Percentiles rank a stretch among this genome's conserved stretches.
Evolutionary conservation across 1,284 basidiomycete genomes (phyloP).

Genomic region (Apiotrichum mycotoxinovorans): DNA sequence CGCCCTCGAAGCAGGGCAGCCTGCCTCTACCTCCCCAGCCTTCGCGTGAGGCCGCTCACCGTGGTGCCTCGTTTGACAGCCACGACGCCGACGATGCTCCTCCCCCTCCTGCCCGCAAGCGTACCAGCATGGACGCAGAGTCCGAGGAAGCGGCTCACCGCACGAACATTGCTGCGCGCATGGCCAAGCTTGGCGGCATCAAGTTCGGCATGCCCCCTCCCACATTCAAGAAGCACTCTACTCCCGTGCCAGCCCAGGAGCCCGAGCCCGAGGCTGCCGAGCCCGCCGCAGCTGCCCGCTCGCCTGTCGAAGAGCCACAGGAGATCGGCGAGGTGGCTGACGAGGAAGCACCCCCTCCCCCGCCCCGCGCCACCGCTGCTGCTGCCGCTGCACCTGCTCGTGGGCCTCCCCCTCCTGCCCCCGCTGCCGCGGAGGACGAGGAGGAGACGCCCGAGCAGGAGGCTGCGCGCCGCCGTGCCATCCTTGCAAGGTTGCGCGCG

Average conservation of each 20-base stretch:
- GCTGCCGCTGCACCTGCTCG: background rate
- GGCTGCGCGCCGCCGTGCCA: constrained; percentile 42
- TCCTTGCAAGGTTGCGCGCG: constrained; percentile 45
- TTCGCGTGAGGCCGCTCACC: background rate
- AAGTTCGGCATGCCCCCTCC: constrained; percentile 62
- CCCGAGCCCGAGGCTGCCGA: background rate
- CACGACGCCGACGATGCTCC: constrained; percentile 9
- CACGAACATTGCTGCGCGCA: constrained; percentile 76
- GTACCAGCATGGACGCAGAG: background rate
- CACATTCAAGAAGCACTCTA: constrained; percentile 21
- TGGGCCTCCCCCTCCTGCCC: background rate
- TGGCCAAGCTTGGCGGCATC: constrained; percentile 82
- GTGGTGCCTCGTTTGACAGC: background rate
- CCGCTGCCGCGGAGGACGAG: constrained; percentile 8
- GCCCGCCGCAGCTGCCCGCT: background rate
- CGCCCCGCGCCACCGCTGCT: background rate
- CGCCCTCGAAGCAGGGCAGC: background rate
- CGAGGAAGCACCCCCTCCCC: constrained; percentile 3
- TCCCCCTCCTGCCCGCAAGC: constrained; percentile 8
- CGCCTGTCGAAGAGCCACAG: constrained; percentile 13
- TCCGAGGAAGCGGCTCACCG: constrained; percentile 66
- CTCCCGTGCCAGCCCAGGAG: constrained; percentile 1
- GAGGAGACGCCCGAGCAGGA: constrained; percentile 48
- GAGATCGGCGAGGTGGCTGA: constrained; percentile 3
- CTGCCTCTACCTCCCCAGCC: background rate